Evolutionary conservation across 257 asterid species (phyloP), one percentile per base, ranked within the genome.

Genomic region (Misopates orontium): DNA sequence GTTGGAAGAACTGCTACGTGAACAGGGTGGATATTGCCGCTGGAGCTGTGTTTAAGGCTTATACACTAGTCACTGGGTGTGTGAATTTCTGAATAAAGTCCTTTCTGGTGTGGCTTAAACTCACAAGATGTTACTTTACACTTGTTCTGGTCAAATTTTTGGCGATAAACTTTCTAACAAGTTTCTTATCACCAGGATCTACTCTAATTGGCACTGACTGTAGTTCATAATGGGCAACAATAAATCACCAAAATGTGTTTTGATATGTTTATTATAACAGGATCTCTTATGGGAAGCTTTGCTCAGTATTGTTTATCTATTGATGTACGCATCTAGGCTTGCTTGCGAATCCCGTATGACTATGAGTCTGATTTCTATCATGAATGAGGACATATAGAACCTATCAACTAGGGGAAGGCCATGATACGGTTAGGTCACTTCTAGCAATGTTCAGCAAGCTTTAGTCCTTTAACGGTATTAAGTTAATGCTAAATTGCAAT

Each of bases 81-180:
- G 50, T 5, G n/a, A 12, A 41, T 45, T 55, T 64, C 8, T 0
- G 8, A 21, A 50, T 58, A 21, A 49, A 56, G 42, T 50, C 31
- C 51, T 18, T 25, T 18, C 15, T 47, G 25, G 49, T 36, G 19
- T 28, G 21, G 20, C 67, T 5, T 57, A 62, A 24, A 10, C 39
- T 39, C 15, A 1, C 1, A 10, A 2, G 54, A 16, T 24, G 13
- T 60, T 66, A 9, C 36, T 28, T 5, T 16, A 2, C 9, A 45
- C 21, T 24, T n/a, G 8, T 25, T 2, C 23, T 24, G n/a, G 8
- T 25, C 6, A 39, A 50, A 17, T 49, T 44, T n/a, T n/a, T 48
- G 53, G 32, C 23, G 17, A 44, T 69, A 40, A 60, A 17, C 56
- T 60, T 60, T 18, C 25, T n/a, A n/a, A n/a, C n/a, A 2, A 10